A percentile compares a stretch with the other conserved stretches of the same genome.
These are phyloP conservation scores for Oryza meridionalis DNA, from an alignment of 176 grass and related monocot genomes.

Conservation along the genomic window DNA sequence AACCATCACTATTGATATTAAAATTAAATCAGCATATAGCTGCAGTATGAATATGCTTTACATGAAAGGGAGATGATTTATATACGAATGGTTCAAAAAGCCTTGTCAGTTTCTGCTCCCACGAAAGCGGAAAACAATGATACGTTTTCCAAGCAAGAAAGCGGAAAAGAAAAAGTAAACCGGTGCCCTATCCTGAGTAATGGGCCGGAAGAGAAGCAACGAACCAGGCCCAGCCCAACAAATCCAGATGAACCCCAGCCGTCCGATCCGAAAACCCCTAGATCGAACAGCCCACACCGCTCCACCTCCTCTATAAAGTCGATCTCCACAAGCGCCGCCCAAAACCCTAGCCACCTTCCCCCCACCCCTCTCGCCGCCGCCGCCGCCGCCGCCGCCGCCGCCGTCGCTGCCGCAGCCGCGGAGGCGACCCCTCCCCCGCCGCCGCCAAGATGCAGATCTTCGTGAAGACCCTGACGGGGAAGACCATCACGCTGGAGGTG, in stretches of 20 bases:
- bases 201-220: not conserved
- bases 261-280: slow-evolving; percentile 48
- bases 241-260: not conserved
- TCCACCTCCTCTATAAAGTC: slow-evolving; percentile 2
- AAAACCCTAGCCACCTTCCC: slow-evolving; percentile 34
- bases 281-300: slow-evolving; percentile 22
- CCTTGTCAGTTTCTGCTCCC: too few relatives aligned
- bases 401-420: slow-evolving; percentile 40
- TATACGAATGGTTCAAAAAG: not conserved
- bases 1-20: not conserved
- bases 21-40: not conserved
- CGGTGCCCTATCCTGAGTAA: too few relatives aligned
- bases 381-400: too few relatives aligned
- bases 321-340: not conserved
- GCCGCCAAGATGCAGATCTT: slow-evolving; percentile 76
- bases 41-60: not conserved
- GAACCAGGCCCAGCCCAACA: not conserved
- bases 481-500: slow-evolving; percentile 96
- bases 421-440: slow-evolving; percentile 21
- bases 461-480: slow-evolving; percentile 95
- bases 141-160: too few relatives aligned
- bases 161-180: not conserved
- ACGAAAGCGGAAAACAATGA: too few relatives aligned
- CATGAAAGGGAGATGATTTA: not conserved
- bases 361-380: not conserved